A percentile compares a stretch with the other conserved stretches of the same genome.
These are phyloP conservation scores for Saccharum hybrid DNA, from an alignment of 202 grass and related monocot genomes.

Conservation along the genomic window DNA sequence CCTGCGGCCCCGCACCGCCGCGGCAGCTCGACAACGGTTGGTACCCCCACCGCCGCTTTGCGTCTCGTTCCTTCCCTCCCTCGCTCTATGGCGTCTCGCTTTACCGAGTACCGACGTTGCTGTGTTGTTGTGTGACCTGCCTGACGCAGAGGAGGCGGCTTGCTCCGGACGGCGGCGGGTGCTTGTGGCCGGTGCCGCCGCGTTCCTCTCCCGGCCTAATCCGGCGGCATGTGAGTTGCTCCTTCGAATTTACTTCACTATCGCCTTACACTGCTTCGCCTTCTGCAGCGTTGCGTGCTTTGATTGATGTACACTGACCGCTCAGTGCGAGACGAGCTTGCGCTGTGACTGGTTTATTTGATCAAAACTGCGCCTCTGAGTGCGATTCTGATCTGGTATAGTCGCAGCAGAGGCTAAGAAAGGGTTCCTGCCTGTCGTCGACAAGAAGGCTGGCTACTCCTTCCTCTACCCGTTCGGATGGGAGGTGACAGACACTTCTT, in stretches of 20 bases:
- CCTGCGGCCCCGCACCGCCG: slow-evolving; percentile 27
- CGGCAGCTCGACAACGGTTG: slow-evolving; percentile 32
- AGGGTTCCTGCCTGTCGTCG: slow-evolving; percentile 69
- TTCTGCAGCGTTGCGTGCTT: neutral
- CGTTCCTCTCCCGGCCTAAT: slow-evolving; percentile 51
- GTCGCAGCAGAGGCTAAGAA: slow-evolving; percentile 90
- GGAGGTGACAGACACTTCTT: slow-evolving; percentile 59
- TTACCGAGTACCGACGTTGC: neutral
- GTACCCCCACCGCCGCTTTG: neutral
- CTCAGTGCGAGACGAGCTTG: neutral
- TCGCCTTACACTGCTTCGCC: neutral
- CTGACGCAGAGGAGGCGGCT: slow-evolving; percentile 39
- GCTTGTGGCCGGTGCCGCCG: slow-evolving; percentile 58
- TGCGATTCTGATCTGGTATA: slow-evolving; percentile 79
- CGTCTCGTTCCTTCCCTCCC: neutral
- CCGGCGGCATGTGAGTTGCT: slow-evolving; percentile 69
- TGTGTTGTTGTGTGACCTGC: neutral
- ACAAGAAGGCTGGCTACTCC: slow-evolving; percentile 75
- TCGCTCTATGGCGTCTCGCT: neutral
- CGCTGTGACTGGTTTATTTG: neutral
- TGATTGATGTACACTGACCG: neutral
- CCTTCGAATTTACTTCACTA: neutral
- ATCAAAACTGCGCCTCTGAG: slow-evolving; percentile 62
- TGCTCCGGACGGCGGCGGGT: slow-evolving; percentile 57
- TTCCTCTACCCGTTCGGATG: slow-evolving; percentile 96